phyloP scores from a whole-genome alignment of 2,329 filamentous ascomycete species.

The Purpureocillium takamizusanense region DNA sequence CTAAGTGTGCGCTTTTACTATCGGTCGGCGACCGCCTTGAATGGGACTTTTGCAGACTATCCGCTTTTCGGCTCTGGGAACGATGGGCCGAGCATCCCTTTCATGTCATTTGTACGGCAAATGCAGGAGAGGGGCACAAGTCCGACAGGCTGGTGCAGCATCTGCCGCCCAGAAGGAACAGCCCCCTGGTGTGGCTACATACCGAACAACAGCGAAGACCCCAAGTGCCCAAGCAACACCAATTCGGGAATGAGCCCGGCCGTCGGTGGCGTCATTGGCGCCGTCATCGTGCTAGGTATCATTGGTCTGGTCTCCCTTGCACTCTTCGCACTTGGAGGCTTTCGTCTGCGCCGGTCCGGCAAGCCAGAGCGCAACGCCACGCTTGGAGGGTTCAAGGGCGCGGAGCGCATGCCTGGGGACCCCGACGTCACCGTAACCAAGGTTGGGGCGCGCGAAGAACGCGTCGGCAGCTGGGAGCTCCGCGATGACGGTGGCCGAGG shows the following conservation, averaged over 20 bases:
- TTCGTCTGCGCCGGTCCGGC: conserved; percentile 18
- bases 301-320: conserved; percentile 21
- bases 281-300: conserved; percentile 26
- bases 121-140: conserved; percentile 27
- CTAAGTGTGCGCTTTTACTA: conserved; percentile 49
- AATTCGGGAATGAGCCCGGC: conserved; percentile 20
- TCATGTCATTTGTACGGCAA: conserved; percentile 24
- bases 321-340: conserved; percentile 22
- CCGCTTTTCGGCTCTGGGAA: conserved; percentile 30
- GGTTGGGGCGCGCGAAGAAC: conserved; percentile 31
- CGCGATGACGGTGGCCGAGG: conserved; percentile 12
- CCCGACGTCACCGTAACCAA: conserved; percentile 30
- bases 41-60: conserved; percentile 24
- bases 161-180: conserved; percentile 23
- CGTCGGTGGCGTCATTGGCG: conserved; percentile 38
- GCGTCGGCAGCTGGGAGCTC: conserved; percentile 42
- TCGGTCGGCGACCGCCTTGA: conserved; percentile 34
- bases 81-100: conserved; percentile 24
- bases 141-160: conserved; percentile 31
- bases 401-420: conserved; percentile 34
- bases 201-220: no score
- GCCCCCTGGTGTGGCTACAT: conserved; percentile 27
- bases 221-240: no score
- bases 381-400: conserved; percentile 32
- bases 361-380: conserved; percentile 7